A percentile compares a stretch with the other conserved stretches of the same genome.
phyloP scores from a whole-genome alignment of 1,284 basidiomycete genomes.

The Pyrrhoderma noxium region DNA sequence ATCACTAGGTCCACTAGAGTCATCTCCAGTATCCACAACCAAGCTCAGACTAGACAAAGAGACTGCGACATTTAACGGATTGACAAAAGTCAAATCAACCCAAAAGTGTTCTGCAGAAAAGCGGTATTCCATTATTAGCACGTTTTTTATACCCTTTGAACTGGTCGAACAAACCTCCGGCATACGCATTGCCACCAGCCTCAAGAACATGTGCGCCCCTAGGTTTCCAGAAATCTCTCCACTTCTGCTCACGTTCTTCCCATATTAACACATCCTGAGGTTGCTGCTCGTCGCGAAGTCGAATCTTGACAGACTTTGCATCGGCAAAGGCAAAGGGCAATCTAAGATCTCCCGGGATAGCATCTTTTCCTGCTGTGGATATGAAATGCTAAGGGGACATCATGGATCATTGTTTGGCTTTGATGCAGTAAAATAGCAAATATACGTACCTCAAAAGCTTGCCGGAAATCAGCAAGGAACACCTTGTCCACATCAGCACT shows the following conservation, averaged over 20 bases:
- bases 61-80: constrained; percentile 66
- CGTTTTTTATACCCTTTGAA: background rate
- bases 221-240: constrained; percentile 55
- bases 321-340: constrained; percentile 56
- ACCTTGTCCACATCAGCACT: constrained; percentile 44
- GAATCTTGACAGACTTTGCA: constrained; percentile 43
- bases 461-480: constrained; percentile 70
- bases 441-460: constrained; percentile 61
- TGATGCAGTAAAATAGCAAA: constrained; percentile 1
- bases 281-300: constrained; percentile 43
- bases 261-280: constrained; percentile 43
- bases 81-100: constrained; percentile 60
- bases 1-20: constrained; percentile 30
- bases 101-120: constrained; percentile 59
- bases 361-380: constrained; percentile 39
- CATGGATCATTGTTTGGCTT: constrained; percentile 3
- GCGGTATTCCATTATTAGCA: constrained; percentile 24
- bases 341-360: constrained; percentile 36
- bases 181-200: constrained; percentile 47
- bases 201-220: constrained; percentile 46
- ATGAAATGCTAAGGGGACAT: constrained; percentile 49
- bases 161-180: constrained; percentile 44
- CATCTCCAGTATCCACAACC: constrained; percentile 31
- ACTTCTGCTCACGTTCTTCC: constrained; percentile 54
- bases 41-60: constrained; percentile 55